Evolutionary conservation across 2,329 filamentous ascomycete species (phyloP), one percentile per base, ranked within the genome.

Genomic region (Sclerotinia sclerotiorum): DNA sequence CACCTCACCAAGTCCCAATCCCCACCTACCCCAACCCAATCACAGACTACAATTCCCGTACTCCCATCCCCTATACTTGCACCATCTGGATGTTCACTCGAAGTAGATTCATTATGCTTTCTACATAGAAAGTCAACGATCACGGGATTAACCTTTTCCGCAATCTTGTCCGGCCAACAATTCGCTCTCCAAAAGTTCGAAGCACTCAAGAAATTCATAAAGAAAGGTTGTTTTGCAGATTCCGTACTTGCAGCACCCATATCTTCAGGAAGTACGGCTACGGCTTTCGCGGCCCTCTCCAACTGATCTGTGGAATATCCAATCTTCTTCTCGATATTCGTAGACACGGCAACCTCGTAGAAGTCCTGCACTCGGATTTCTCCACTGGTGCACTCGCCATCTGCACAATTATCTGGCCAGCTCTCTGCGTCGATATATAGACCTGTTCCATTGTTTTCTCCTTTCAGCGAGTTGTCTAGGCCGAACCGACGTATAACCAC

Each of bases 121-220:
- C 82, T 79, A 76, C 87, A 89, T 39, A 90, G 78, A 76, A 88
- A 87, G 74, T 88, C 86, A 68, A 88, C 78, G 66, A 88, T 85
- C 2, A 89, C 88, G 24, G 94, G 91, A 81, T 98, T 98, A 61
- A 97, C 84, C 81, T 91, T 92, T 27, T 88, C 89, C 1, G 95
- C 94, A 78, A 99, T 92, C 76, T 87, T 90, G 79, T 97, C 94
- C 0, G 95, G 95, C 95, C 95, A 99, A 79, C 93, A 97, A 67
- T 87, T 88, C 1, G 90, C 84, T 72, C 92, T 94, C 88, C 94
- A 98, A 82, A 98, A 98, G 81, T 97, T 97, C 79, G 90, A 94
- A 0, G 90, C 95, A 73, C 86, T 93, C 71, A 97, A 79, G 78
- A 97, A 98, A 79, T 98, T 99, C 79, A 98, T 82, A 75, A 91